These are phyloP conservation scores for Gracilariopsis chorda DNA, from an alignment of 23 red algal species.

Conservation along the genomic window DNA sequence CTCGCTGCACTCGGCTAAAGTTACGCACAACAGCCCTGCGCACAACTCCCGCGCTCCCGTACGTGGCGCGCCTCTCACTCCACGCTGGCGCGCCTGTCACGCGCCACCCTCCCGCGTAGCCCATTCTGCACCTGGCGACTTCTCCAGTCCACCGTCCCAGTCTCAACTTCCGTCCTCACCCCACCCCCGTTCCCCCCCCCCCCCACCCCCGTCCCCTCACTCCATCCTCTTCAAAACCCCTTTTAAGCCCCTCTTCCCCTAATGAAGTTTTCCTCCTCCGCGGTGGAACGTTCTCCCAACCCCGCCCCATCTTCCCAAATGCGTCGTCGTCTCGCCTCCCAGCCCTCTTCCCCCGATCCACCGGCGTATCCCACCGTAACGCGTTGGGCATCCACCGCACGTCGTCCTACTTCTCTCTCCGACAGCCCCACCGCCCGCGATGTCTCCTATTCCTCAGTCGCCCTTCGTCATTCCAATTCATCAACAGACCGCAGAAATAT, in stretches of 20 bases:
- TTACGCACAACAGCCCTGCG: too few relatives aligned
- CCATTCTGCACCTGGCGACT: too few relatives aligned
- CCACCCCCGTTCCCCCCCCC: background rate
- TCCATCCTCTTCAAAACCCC: background rate
- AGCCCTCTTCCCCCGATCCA: background rate
- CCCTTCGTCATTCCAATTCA: background rate
- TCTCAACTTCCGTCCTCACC: background rate
- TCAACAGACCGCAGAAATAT: background rate
- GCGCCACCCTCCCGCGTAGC: too few relatives aligned
- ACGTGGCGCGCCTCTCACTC: too few relatives aligned
- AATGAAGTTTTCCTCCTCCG: background rate
- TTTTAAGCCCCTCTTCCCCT: background rate
- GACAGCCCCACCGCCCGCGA: conserved; percentile 2
- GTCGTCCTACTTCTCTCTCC: background rate
- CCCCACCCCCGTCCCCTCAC: background rate
- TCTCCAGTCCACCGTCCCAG: too few relatives aligned
- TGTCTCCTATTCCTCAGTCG: conserved; percentile 4
- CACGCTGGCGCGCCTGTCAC: too few relatives aligned
- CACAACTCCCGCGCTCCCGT: too few relatives aligned
- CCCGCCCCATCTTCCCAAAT: background rate
- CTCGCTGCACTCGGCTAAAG: too few relatives aligned
- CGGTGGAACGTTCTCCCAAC: background rate
- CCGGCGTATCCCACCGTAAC: conserved; percentile 6
- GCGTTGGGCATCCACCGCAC: conserved; percentile 2
- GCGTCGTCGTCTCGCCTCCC: background rate